Evolutionary conservation across 164 flowering plant genomes (phyloP), one percentile per base, ranked within the genome.

Genomic region (Piper longum): DNA sequence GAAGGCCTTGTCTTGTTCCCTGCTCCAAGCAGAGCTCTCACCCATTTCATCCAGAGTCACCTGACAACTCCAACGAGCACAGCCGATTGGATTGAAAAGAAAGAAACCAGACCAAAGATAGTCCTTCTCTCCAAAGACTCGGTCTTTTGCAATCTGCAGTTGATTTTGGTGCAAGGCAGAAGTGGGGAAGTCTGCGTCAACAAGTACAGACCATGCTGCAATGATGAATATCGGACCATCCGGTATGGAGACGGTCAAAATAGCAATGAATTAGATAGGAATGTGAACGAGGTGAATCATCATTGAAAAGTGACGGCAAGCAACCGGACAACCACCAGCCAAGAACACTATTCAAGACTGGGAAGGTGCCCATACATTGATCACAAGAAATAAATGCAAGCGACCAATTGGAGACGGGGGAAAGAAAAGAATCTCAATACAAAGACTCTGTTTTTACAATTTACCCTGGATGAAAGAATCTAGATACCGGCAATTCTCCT

Each of bases 1-100:
- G 71, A 91, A 91, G 41, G 86, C 87, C 75, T 78, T 89, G 43
- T 91, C 93, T 60, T 91, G 79, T 77, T 86, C 96, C 70, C 86
- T 74, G 73, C 75, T 84, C 98, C 98, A 89, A 44, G 19, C 41
- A 64, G 84, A 82, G 77, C 79, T 75, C 67, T 69, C 42, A 44
- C 73, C 67, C 16, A 65, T 71, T 75, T 83, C 91, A 62, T 82
- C 88, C 55, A 71, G 76, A 11, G 81, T 76, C 92, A 86, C 88
- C 77, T 79, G 69, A 48, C 14, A 9, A 48, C 2, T 5, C 9
- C 14, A 48, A 5, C 2, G 11, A 44, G 11, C 14, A 9, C 8
- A 48, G 14, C 14, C 14, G 52, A 48, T 9, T 48, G 52, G 52
- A 48, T 48, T 48, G 12, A 48, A 8, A 9, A 48, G 14, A 9